Percentiles rank a stretch among this genome's conserved stretches.
phyloP scores from a whole-genome alignment of 495 filamentous ascomycete genomes.

The Cairneyella variabilis region DNA sequence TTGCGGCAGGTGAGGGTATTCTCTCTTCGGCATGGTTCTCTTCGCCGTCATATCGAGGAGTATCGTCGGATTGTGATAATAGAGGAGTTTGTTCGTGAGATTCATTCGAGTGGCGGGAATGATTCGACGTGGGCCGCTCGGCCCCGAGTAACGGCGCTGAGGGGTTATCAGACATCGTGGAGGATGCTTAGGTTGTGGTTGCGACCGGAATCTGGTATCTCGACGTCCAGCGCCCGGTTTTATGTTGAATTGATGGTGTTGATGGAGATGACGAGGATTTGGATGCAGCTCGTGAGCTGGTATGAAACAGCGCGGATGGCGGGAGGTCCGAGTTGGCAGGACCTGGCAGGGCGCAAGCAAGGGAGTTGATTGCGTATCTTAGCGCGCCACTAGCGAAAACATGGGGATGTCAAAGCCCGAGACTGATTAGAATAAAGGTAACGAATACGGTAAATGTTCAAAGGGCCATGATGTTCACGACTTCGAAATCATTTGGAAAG shows the following conservation, averaged over 20 bases:
- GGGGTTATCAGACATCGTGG: slow-evolving; percentile 42
- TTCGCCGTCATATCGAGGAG: slow-evolving; percentile 44
- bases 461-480: too few relatives aligned
- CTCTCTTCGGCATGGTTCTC: slow-evolving; percentile 28
- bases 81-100: slow-evolving; percentile 52
- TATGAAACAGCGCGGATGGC: not conserved
- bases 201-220: not conserved
- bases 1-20: slow-evolving; percentile 21
- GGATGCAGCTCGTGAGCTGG: not conserved
- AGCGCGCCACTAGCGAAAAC: not conserved
- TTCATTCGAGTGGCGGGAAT: slow-evolving; percentile 29
- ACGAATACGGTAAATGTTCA: too few relatives aligned
- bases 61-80: slow-evolving; percentile 33
- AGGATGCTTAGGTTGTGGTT: not conserved
- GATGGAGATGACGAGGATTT: not conserved
- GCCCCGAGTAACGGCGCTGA: slow-evolving; percentile 37
- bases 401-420: not conserved
- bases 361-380: not conserved
- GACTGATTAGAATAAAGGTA: too few relatives aligned
- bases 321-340: not conserved
- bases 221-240: slow-evolving; percentile 4
- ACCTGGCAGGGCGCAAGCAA: not conserved
- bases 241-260: slow-evolving; percentile 3
- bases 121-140: slow-evolving; percentile 29
- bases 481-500: too few relatives aligned